Evolutionary conservation across 2,329 filamentous ascomycete genomes (phyloP).

Genomic region (Cladosporium sp.): DNA sequence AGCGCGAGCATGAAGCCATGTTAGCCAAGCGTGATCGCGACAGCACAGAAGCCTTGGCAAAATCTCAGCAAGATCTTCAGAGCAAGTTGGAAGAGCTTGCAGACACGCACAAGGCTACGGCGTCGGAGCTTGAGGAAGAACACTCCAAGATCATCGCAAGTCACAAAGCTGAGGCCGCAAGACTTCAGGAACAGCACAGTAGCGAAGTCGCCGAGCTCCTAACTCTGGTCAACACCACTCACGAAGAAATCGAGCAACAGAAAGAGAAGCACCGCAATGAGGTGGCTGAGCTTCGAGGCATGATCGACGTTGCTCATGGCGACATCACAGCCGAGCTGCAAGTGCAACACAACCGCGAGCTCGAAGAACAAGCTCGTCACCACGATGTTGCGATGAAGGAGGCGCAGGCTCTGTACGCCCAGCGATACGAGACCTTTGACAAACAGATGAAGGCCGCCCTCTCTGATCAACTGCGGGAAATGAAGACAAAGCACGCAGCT

Average conservation of each 20-base stretch:
- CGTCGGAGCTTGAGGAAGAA: conserved; percentile 13
- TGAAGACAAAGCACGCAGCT: conserved; percentile 11
- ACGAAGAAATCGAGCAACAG: conserved; percentile 21
- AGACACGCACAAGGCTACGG: conserved; percentile 13
- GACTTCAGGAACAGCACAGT: conserved; percentile 18
- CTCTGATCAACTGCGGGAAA: conserved; percentile 1
- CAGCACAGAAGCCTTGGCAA: conserved; percentile 13
- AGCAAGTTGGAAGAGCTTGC: conserved; percentile 9
- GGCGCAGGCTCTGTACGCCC: background rate
- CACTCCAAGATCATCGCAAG: conserved; percentile 1
- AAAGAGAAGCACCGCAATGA: conserved; percentile 17
- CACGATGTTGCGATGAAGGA: conserved; percentile 7
- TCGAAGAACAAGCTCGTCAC: conserved; percentile 2
- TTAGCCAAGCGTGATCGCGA: background rate
- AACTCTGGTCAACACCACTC: conserved; percentile 13
- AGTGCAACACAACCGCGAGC: conserved; percentile 4
- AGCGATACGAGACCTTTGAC: conserved; percentile 8
- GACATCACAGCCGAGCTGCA: conserved; percentile 9
- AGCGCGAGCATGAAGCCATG: conserved; percentile 12
- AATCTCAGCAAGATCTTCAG: background rate
- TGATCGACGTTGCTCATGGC: conserved; percentile 6
- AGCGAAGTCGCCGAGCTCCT: conserved; percentile 10
- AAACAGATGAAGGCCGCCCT: conserved; percentile 11
- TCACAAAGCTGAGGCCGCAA: background rate
- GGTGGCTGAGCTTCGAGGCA: conserved; percentile 7